Base-by-base conservation (phyloP, 164 flowering plant genomes). In the Taxillus chinensis region DNA sequence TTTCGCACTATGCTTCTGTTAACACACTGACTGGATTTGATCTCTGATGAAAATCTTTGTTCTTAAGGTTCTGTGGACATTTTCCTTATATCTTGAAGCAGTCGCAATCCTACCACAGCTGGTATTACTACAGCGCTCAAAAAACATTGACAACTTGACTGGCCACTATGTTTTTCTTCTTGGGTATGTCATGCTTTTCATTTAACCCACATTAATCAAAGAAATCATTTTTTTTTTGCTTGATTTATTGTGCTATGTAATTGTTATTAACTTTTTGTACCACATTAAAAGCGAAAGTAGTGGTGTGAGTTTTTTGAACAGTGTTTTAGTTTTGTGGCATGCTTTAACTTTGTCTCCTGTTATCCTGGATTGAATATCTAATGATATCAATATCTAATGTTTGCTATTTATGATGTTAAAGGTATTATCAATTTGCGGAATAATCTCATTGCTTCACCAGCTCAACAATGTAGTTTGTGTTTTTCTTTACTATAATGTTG, bases 51-150 rank as follows among this genome's bases (percentile, higher is more conserved):
- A 42, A 57, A 49, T 17, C 50, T 7, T 5, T 4, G 43, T 63
- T 37, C 55, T 51, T 59, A 45, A 82, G 82, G 64, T 80, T 9
- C 39, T 76, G 60, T 83, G 88, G 86, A 63, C 84, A 57, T 81
- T 80, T 67, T 82, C 85, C 4, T n/a, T 84, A 14, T 84, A 84
- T 53, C 74, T 84, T 45, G 89, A 84, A 71, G 86, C 86, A 37
- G 83, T 80, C 3, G 81, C 86, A 8, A 84, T 84, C 58, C 60
- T 84, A 17, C 83, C 89, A 0, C 89, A 82, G 48, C 53, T 84
- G 68, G 80, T 84, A n/a, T 67, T 84, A 57, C 73, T 84, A 57
- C 86, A 84, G 64, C 68, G 82, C 55, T 72, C 82, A 5, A 79
- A 76, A 55, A 84, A 80, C 62, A 79, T 84, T 37, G 89, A 84